Conservation (phyloP, 176 grass and related monocot species). For the Puya raimondii region DNA sequence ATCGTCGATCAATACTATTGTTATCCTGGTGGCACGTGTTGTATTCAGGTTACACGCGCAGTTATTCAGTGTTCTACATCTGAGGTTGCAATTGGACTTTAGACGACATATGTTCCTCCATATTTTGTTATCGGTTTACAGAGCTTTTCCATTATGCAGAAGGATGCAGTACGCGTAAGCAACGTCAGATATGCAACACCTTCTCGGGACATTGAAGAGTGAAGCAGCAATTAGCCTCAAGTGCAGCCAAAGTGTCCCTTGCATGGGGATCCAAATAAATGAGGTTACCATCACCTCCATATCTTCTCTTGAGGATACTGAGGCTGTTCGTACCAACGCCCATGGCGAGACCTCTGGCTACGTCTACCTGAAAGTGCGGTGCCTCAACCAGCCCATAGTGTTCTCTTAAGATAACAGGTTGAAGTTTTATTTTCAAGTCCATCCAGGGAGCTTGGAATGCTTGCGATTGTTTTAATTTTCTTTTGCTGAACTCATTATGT, state of each 20-base stretch:
- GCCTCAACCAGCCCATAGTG: too few species aligned
- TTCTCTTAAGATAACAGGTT: too few species aligned
- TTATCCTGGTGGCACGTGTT: not conserved
- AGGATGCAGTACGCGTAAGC: conserved; percentile 37
- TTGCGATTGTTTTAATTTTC: too few species aligned
- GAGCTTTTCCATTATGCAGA: conserved; percentile 12
- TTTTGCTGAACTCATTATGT: too few species aligned
- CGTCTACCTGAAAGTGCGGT: not conserved
- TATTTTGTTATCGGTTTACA: too few species aligned
- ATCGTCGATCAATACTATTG: conserved; percentile 59
- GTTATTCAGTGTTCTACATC: too few species aligned
- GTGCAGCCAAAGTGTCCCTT: conserved; percentile 39
- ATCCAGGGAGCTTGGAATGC: too few species aligned
- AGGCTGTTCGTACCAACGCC: too few species aligned
- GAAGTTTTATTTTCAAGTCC: too few species aligned
- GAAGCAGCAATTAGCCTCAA: conserved; percentile 27
- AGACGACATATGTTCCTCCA: too few species aligned
- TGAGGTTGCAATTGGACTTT: not conserved
- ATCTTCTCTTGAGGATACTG: conserved; percentile 15
- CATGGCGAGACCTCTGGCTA: not conserved
- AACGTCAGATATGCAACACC: conserved; percentile 29
- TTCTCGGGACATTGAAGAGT: conserved; percentile 31
- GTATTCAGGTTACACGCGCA: too few species aligned
- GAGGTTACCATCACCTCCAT: conserved; percentile 13
- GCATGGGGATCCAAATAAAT: conserved; percentile 28